A percentile compares a stretch with the other conserved stretches of the same genome.
Evolutionary conservation across 2,329 filamentous ascomycete genomes (phyloP).

Genomic region (Aspergillus pseudoviridinutans): DNA sequence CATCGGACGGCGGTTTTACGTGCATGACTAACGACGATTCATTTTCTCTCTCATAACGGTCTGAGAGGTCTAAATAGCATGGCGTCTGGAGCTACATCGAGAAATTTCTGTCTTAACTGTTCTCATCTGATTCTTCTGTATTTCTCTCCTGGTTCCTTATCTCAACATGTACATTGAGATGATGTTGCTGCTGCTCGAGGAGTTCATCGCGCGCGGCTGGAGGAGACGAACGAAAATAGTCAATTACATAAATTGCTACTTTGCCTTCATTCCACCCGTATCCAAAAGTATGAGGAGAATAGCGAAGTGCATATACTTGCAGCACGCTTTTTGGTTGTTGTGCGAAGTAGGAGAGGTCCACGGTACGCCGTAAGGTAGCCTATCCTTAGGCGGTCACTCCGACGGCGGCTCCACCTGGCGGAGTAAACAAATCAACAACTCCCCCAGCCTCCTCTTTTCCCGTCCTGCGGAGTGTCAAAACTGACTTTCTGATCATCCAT

Average conservation of each 20-base stretch:
- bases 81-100: slow-evolving; percentile 10
- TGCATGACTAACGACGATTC: not conserved
- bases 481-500: not conserved
- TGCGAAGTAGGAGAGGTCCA: not conserved
- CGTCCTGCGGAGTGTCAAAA: not conserved
- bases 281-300: not conserved
- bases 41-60: not conserved
- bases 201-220: not conserved
- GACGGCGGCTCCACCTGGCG: slow-evolving; percentile 7
- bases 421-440: slow-evolving; percentile 17
- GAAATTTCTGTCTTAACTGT: not conserved
- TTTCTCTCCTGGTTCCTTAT: not conserved
- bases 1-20: not conserved
- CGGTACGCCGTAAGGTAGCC: not conserved
- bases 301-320: not conserved
- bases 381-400: slow-evolving; percentile 8
- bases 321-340: not conserved
- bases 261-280: not conserved
- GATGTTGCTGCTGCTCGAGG: not conserved
- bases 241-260: not conserved
- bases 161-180: not conserved
- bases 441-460: slow-evolving; percentile 20
- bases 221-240: not conserved
- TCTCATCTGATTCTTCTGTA: not conserved
- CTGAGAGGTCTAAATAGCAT: slow-evolving; percentile 6